Conservation (phyloP, 306 rosid genomes). For the Malus asiatica region DNA sequence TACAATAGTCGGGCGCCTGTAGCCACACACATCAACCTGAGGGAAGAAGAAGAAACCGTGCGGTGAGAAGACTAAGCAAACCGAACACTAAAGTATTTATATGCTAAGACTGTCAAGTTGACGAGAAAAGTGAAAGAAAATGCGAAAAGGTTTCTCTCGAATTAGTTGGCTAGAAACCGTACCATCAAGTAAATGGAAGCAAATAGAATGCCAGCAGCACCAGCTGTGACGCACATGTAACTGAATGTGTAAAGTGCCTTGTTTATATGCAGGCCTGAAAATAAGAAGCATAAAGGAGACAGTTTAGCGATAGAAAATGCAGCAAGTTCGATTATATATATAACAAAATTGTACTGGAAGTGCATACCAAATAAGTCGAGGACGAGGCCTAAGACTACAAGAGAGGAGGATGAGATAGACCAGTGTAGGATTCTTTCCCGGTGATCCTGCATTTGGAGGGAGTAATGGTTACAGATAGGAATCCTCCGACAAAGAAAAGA, state of each 20-base stretch:
- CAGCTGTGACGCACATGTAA: constrained; percentile 82
- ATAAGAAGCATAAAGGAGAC: background rate
- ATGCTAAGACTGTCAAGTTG: background rate
- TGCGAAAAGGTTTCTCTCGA: background rate
- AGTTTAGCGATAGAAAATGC: background rate
- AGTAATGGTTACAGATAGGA: background rate
- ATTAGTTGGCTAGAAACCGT: constrained; percentile 7
- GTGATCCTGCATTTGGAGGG: constrained; percentile 34
- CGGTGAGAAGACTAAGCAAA: background rate
- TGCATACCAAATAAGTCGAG: constrained; percentile 59
- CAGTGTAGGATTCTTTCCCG: constrained; percentile 65
- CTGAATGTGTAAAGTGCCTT: constrained; percentile 84
- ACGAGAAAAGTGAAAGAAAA: background rate
- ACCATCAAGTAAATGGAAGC: constrained; percentile 80
- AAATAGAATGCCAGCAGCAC: constrained; percentile 74
- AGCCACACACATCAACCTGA: constrained; percentile 87
- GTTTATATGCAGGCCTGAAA: constrained; percentile 73
- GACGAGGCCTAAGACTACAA: constrained; percentile 48
- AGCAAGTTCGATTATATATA: background rate
- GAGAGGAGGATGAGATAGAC: constrained; percentile 63
- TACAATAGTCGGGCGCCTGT: constrained; percentile 42
- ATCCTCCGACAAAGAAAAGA: background rate
- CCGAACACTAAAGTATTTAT: background rate
- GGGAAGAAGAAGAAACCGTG: background rate
- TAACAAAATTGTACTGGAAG: background rate